Evolutionary conservation across 257 asterid species (phyloP).

Genomic region (Capsicum rhomboideum): DNA sequence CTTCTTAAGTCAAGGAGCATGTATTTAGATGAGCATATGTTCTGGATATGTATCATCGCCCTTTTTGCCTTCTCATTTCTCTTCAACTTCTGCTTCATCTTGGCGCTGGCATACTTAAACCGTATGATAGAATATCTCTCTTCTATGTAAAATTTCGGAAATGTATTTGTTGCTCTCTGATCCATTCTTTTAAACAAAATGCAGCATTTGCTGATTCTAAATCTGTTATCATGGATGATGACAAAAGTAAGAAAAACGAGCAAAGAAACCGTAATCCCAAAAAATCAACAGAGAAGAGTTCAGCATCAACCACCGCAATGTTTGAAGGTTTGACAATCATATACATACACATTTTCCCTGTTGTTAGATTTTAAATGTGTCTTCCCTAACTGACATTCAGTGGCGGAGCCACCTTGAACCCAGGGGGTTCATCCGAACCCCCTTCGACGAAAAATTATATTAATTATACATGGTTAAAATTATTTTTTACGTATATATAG

Average conservation of each 20-base stretch:
- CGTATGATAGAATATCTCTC: slow-evolving; percentile 34
- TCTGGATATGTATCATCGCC: slow-evolving; percentile 71
- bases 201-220: slow-evolving; percentile 73
- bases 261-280: neutral
- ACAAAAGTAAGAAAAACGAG: slow-evolving; percentile 31
- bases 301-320: slow-evolving; percentile 21
- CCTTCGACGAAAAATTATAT: no score
- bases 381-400: no score
- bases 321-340: slow-evolving; percentile 27
- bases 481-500: no score
- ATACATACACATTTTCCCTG: neutral
- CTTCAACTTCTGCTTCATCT: slow-evolving; percentile 63
- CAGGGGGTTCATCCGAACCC: no score
- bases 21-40: slow-evolving; percentile 71
- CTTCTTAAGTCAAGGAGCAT: slow-evolving; percentile 85
- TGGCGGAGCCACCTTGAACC: no score
- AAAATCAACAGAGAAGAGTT: slow-evolving; percentile 5
- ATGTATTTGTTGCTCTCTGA: slow-evolving; percentile 14
- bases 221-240: slow-evolving; percentile 34
- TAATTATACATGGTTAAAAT: no score
- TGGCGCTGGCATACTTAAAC: slow-evolving; percentile 58
- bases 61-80: slow-evolving; percentile 77
- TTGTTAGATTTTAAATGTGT: neutral
- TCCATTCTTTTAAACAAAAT: neutral
- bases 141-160: neutral